Conservation (phyloP, 1,284 basidiomycete genomes). For the Ceratobasidium papillatum region DNA sequence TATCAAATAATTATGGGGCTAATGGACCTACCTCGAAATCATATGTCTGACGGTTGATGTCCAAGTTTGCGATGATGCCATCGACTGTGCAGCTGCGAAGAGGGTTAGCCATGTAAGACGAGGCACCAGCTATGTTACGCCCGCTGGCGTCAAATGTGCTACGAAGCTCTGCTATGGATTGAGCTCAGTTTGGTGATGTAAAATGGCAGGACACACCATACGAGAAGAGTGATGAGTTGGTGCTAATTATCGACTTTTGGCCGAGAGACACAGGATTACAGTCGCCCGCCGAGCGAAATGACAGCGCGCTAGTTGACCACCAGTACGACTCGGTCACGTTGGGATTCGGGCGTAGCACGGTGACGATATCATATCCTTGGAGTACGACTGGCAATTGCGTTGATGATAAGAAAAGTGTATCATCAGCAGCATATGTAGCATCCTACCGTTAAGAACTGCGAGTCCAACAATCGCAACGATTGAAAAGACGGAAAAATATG, state of each 20-base stretch:
- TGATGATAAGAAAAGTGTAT: neutral
- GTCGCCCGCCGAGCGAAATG: neutral
- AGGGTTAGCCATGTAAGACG: constrained; percentile 6
- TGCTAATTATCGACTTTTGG: neutral
- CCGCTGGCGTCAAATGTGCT: neutral
- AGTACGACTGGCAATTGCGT: neutral
- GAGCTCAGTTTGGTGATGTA: too few relatives aligned
- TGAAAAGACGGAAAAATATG: constrained; percentile 7
- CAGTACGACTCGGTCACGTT: neutral
- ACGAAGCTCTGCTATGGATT: neutral
- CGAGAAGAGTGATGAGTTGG: constrained; percentile 12
- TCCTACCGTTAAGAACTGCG: neutral
- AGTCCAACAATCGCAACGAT: neutral
- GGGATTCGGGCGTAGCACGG: neutral
- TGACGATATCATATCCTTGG: neutral
- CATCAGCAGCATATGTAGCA: neutral
- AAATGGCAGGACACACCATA: constrained; percentile 1
- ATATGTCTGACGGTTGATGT: neutral
- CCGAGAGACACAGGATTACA: constrained; percentile 4
- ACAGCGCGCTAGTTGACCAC: neutral
- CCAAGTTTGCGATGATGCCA: neutral
- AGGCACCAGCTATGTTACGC: neutral
- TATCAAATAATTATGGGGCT: neutral
- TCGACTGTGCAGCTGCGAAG: constrained; percentile 5
- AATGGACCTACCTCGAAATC: neutral